Percentiles rank a stretch among this genome's conserved stretches.
Evolutionary conservation across 2,329 filamentous ascomycete genomes (phyloP).

Genomic region (Pleomassaria siparia): DNA sequence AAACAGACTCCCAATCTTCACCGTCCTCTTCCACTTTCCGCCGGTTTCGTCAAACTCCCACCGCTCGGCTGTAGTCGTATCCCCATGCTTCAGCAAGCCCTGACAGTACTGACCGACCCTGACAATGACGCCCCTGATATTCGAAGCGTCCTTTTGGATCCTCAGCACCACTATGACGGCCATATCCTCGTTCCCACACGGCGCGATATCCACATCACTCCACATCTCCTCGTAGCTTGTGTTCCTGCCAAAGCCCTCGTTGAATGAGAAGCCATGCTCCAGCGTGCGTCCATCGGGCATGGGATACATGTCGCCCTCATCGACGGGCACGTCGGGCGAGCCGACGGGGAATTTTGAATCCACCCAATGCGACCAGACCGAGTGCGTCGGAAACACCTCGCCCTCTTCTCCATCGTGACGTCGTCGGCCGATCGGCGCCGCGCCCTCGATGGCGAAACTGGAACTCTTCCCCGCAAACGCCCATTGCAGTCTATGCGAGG

Average conservation of each 20-base stretch:
- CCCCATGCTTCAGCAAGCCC: constrained; percentile 54
- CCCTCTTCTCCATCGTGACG: not conserved
- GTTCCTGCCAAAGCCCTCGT: constrained; percentile 55
- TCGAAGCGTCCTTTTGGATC: constrained; percentile 26
- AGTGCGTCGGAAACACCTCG: constrained; percentile 18
- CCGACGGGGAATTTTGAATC: constrained; percentile 52
- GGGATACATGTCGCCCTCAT: constrained; percentile 60
- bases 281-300: constrained; percentile 31
- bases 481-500: constrained; percentile 59
- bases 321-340: constrained; percentile 34
- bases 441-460: not conserved
- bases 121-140: constrained; percentile 54
- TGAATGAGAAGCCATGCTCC: constrained; percentile 63
- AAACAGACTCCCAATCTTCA: constrained; percentile 42
- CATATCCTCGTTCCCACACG: no score
- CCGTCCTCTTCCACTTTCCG: constrained; percentile 40
- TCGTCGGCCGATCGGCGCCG: not conserved
- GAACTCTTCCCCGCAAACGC: constrained; percentile 55
- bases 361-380: constrained; percentile 62
- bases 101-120: constrained; percentile 59
- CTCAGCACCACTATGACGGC: constrained; percentile 47
- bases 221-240: constrained; percentile 69
- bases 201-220: constrained; percentile 50
- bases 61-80: constrained; percentile 53
- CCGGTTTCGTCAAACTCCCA: constrained; percentile 50